phyloP scores from a whole-genome alignment of 441 rosid species.

The Populus hybrid region DNA sequence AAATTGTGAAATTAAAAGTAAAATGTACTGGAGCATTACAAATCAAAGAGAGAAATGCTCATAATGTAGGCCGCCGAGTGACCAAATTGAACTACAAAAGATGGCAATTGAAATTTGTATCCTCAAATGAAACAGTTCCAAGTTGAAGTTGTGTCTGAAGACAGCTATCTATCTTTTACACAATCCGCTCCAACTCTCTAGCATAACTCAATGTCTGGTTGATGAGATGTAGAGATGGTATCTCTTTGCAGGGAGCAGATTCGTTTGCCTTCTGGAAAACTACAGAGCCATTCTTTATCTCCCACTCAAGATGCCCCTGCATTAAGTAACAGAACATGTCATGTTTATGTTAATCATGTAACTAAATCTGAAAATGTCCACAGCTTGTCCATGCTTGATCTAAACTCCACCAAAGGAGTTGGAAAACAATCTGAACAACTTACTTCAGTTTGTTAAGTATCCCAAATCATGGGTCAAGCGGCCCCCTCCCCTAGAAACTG shows the following conservation, averaged over 20 bases:
- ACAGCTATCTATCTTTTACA: slow-evolving; percentile 30
- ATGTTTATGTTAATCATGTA: background rate
- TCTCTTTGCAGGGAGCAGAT: slow-evolving; percentile 77
- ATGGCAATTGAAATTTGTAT: background rate
- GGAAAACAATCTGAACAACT: background rate
- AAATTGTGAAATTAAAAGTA: too few relatives aligned
- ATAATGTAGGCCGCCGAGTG: background rate
- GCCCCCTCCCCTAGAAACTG: background rate
- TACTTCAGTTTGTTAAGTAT: background rate
- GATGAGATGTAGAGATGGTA: slow-evolving; percentile 90
- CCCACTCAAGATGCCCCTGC: slow-evolving; percentile 91
- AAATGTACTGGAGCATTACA: background rate
- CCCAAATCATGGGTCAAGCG: background rate
- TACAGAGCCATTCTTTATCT: slow-evolving; percentile 66
- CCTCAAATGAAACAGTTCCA: slow-evolving; percentile 10
- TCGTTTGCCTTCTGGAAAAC: slow-evolving; percentile 90
- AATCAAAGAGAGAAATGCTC: background rate
- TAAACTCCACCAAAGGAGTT: background rate
- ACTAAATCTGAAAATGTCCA: background rate
- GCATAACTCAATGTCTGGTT: slow-evolving; percentile 95
- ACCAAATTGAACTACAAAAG: slow-evolving; percentile 15
- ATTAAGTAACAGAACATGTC: slow-evolving; percentile 7
- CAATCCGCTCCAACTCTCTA: slow-evolving; percentile 93
- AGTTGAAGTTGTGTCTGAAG: background rate
- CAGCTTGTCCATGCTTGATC: background rate